phyloP scores from a whole-genome alignment of 257 asterid species.

The Salvia splendens region DNA sequence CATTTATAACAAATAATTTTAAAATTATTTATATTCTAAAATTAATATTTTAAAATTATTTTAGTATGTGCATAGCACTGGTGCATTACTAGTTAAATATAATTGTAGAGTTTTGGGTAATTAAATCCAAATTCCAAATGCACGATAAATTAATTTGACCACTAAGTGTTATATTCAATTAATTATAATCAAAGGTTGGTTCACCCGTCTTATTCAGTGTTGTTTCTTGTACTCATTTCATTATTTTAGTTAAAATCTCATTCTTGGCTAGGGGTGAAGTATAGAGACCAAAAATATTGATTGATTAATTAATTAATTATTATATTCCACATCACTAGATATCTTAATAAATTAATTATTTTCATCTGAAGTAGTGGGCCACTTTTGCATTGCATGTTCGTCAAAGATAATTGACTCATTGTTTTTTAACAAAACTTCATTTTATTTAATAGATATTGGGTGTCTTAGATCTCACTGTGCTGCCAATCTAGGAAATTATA shows the following conservation, averaged over 20 bases:
- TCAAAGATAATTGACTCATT: neutral
- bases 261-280: slow-evolving; percentile 30
- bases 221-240: neutral
- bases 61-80: too few species aligned
- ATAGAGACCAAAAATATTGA: slow-evolving; percentile 25
- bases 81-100: too few species aligned
- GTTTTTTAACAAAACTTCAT: neutral
- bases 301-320: slow-evolving; percentile 4
- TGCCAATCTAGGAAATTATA: slow-evolving; percentile 8
- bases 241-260: slow-evolving; percentile 10
- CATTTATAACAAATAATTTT: too few species aligned
- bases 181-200: neutral
- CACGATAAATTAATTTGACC: slow-evolving; percentile 10
- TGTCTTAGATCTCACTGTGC: slow-evolving; percentile 4
- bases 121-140: neutral
- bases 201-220: slow-evolving; percentile 35
- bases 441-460: slow-evolving; percentile 17
- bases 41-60: too few species aligned
- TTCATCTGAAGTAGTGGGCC: slow-evolving; percentile 18
- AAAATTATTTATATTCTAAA: too few species aligned
- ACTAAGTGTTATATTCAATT: neutral
- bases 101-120: neutral
- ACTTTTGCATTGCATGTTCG: slow-evolving; percentile 1
- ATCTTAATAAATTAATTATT: slow-evolving; percentile 1
- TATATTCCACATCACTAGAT: neutral